These are phyloP conservation scores for Thraustochytrium striatum DNA, from an alignment of 352 stramenopile genomes.

Conservation along the genomic window DNA sequence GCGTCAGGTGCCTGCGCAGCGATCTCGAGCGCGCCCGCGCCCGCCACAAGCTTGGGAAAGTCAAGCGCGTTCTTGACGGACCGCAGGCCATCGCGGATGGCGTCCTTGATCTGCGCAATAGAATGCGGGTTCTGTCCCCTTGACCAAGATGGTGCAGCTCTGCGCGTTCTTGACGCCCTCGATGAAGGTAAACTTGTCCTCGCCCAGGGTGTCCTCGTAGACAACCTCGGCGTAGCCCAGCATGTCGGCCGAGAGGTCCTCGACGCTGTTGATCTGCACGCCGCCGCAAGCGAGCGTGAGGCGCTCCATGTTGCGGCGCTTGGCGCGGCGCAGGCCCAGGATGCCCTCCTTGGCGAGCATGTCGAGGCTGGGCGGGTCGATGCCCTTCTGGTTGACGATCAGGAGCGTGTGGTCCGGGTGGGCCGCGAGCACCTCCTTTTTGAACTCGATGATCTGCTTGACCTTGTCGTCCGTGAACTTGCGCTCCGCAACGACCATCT, in stretches of 20 bases:
- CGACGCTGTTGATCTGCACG: slow-evolving; percentile 93
- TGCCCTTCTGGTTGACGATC: slow-evolving; percentile 99
- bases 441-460: slow-evolving; percentile 95
- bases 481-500: slow-evolving; percentile 87
- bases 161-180: slow-evolving; percentile 94
- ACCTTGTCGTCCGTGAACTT: slow-evolving; percentile 91
- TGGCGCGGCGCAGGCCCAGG: slow-evolving; percentile 91
- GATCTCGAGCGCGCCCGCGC: slow-evolving; percentile 94
- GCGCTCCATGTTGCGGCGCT: slow-evolving; percentile 99
- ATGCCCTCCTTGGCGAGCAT: slow-evolving; percentile 99
- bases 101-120: slow-evolving; percentile 98
- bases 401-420: slow-evolving; percentile 83
- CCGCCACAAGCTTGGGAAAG: slow-evolving; percentile 89
- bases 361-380: slow-evolving; percentile 96
- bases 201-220: slow-evolving; percentile 94
- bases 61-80: slow-evolving; percentile 98
- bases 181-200: slow-evolving; percentile 99
- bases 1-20: slow-evolving; percentile 77
- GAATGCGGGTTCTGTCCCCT: slow-evolving; percentile 96
- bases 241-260: slow-evolving; percentile 86
- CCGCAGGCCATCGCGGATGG: slow-evolving; percentile 92
- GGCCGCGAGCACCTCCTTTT: slow-evolving; percentile 85
- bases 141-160: slow-evolving; percentile 96
- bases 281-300: slow-evolving; percentile 96
- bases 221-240: slow-evolving; percentile 94